These are phyloP conservation scores for Cutaneotrichosporon cutaneum DNA, from an alignment of 1,284 basidiomycete genomes.

Conservation along the genomic window DNA sequence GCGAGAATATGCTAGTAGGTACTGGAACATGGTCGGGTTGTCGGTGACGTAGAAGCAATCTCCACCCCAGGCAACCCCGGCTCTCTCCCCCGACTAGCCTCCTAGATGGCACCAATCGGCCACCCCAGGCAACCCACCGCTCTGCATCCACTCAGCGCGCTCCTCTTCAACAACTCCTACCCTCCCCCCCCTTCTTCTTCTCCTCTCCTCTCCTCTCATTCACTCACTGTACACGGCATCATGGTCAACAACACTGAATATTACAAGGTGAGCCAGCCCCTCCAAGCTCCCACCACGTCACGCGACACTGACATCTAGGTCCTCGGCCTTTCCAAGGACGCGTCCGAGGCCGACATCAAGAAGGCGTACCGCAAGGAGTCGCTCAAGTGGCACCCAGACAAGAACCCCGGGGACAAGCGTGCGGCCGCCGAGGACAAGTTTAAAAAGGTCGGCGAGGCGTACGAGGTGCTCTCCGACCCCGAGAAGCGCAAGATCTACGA, in stretches of 20 bases:
- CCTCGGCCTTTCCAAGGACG: slow-evolving; percentile 70
- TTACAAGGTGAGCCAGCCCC: slow-evolving; percentile 39
- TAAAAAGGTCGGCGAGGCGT: slow-evolving; percentile 95
- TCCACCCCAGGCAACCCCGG: no score
- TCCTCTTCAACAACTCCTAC: neutral
- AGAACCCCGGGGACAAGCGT: slow-evolving; percentile 57
- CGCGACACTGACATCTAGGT: slow-evolving; percentile 21
- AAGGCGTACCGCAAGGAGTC: slow-evolving; percentile 62
- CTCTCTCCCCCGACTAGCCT: no score
- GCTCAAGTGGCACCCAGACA: slow-evolving; percentile 88
- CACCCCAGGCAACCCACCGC: no score
- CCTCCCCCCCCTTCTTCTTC: neutral
- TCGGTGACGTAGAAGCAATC: neutral
- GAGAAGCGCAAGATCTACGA: slow-evolving; percentile 91
- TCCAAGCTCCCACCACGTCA: neutral
- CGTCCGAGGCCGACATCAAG: slow-evolving; percentile 78
- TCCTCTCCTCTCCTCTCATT: neutral
- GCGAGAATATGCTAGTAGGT: slow-evolving; percentile 6
- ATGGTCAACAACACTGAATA: slow-evolving; percentile 51
- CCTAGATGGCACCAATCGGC: no score
- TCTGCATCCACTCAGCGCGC: neutral
- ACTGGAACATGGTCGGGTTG: neutral
- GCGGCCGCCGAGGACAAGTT: slow-evolving; percentile 87
- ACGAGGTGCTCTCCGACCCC: slow-evolving; percentile 88
- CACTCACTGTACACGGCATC: slow-evolving; percentile 6